Conservation (phyloP, 192 early-diverging fungal species). For the Blastocladiella britannica region DNA sequence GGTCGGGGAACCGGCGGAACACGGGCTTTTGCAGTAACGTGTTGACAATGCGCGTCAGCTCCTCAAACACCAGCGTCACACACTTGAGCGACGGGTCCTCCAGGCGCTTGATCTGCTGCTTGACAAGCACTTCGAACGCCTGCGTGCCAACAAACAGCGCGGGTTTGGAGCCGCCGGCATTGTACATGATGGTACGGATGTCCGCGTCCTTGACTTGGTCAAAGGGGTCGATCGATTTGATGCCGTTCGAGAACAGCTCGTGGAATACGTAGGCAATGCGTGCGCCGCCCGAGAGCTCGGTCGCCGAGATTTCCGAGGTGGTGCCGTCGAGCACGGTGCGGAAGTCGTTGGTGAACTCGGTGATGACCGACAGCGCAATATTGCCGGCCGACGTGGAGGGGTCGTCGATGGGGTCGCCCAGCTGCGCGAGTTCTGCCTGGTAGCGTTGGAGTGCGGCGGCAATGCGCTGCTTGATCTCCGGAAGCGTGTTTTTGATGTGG, state of each 20-base stretch:
- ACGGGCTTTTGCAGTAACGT: conserved; percentile 77
- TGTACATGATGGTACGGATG: conserved; percentile 96
- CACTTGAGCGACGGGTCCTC: conserved; percentile 96
- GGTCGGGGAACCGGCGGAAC: conserved; percentile 89
- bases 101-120: conserved; percentile 94
- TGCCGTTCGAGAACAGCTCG: conserved; percentile 77
- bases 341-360: conserved; percentile 96
- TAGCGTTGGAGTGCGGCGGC: conserved; percentile 65
- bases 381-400: conserved; percentile 51
- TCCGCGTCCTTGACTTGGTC: conserved; percentile 98
- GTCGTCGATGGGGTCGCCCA: conserved; percentile 78
- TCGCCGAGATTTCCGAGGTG: conserved; percentile 77
- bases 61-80: conserved; percentile 88
- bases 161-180: conserved; percentile 90
- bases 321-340: conserved; percentile 88
- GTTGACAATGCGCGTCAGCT: conserved; percentile 84
- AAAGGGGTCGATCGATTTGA: conserved; percentile 90
- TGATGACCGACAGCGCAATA: conserved; percentile 88
- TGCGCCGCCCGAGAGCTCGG: conserved; percentile 92
- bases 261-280: conserved; percentile 99
- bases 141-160: conserved; percentile 94
- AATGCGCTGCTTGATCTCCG: conserved; percentile 98
- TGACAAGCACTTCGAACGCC: conserved; percentile 94
- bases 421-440: conserved; percentile 55
- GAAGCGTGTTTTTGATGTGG: conserved; percentile 92